Evolutionary conservation across 1,139 yeast genomes (phyloP), one percentile per base, ranked within the genome.

Genomic region (Hansenula anomala): DNA sequence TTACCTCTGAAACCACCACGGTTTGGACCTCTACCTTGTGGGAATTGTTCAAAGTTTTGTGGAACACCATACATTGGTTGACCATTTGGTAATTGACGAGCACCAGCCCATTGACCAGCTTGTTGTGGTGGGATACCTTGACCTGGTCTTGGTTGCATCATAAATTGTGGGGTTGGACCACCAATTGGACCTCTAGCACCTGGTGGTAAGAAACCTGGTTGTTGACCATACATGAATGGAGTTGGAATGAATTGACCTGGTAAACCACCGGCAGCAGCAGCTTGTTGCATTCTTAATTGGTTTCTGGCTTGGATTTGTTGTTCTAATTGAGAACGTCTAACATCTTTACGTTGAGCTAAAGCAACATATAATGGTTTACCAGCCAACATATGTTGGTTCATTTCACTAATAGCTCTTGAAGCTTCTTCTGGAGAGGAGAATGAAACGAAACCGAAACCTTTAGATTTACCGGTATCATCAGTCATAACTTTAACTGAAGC

Each of bases 391-490:
- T 92, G 86, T 73, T 90, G 97, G 80, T 90, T 89, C 96, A 92
- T 90, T 75, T 92, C 98, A 58, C 94, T 79, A 65, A 90, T 89
- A 52, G 99, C 99, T 75, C 89, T 89, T 59, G 96, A 87, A 55
- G 99, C 98, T 77, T 92, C 98, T 69, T 92, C 98, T 60, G 97
- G 97, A 51, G 95, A 71, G 43, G 96, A 82, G 84, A 85, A 94
- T 72, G 98, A 89, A 58, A 92, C 99, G 64, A 92, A 92, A 61
- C 98, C 98, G 65, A 92, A 92, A 55, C 98, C 97, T 76, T 87
- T 90, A 49, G 97, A 88, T 72, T 88, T 89, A 55, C 96, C 97
- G 49, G 79, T 67, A 59, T 90, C 97, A 64, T 88, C 96, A 60
- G 85, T 80, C 97, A 92, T 90, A 54, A 92, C 95, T 73, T 87